These are phyloP conservation scores for Solanum rostratum DNA, from an alignment of 257 asterid genomes.

Conservation along the genomic window DNA sequence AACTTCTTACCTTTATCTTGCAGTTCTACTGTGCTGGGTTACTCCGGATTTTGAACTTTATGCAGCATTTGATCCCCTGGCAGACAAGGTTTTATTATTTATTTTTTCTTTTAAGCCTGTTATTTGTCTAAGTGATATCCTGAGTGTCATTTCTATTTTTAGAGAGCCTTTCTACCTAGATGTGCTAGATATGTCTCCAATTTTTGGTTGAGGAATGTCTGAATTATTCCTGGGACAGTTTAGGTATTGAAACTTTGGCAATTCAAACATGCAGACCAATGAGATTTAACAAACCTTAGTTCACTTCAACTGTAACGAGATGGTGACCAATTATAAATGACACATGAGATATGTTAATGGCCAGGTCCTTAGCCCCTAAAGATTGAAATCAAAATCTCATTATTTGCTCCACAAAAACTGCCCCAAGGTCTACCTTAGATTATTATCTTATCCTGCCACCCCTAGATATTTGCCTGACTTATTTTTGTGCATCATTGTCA, in stretches of 20 bases:
- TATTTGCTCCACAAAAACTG: background rate
- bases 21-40: constrained; percentile 98
- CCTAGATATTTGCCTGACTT: background rate
- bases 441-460: background rate
- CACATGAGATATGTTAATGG: background rate
- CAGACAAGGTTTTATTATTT: constrained; percentile 72
- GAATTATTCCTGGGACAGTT: background rate
- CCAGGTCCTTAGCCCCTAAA: background rate
- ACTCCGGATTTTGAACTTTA: constrained; percentile 93
- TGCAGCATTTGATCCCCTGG: constrained; percentile 99
- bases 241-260: background rate
- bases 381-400: background rate
- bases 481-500: background rate
- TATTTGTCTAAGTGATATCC: background rate
- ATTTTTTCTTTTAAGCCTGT: background rate
- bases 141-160: background rate
- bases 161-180: background rate
- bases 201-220: background rate
- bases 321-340: background rate
- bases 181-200: background rate
- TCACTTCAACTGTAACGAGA: background rate
- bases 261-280: background rate
- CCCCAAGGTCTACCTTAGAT: background rate
- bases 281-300: background rate
- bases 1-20: background rate